phyloP scores from a whole-genome alignment of 768 basidiomycete genomes.

The Tephrocybe rancida region DNA sequence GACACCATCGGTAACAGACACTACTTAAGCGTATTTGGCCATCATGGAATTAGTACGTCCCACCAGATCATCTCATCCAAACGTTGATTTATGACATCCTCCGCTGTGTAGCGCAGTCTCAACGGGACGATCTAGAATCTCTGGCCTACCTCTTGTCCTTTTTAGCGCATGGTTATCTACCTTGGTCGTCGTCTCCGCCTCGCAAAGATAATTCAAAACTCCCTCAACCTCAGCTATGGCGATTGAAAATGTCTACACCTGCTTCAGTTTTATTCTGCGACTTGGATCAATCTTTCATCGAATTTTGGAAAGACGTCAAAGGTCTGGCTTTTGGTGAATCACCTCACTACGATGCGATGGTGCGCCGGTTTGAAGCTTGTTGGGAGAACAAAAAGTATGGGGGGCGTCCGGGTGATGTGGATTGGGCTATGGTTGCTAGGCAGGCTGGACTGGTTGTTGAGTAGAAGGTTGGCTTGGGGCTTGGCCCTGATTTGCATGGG shows the following conservation, averaged over 20 bases:
- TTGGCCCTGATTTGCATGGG: background rate
- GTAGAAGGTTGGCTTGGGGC: background rate
- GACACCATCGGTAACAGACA: conserved; percentile 29
- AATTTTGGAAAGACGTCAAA: conserved; percentile 32
- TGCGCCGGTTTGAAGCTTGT: conserved; percentile 20
- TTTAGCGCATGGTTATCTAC: conserved; percentile 29
- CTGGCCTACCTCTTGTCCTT: conserved; percentile 36
- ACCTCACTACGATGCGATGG: conserved; percentile 29
- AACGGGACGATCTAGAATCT: conserved; percentile 38
- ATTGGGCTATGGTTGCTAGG: conserved; percentile 8
- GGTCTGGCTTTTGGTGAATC: conserved; percentile 31
- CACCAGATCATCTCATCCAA: background rate
- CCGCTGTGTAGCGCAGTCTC: conserved; percentile 28
- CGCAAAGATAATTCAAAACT: background rate
- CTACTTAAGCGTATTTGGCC: conserved; percentile 32
- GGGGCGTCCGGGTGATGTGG: conserved; percentile 15
- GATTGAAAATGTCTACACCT: conserved; percentile 29
- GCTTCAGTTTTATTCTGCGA: conserved; percentile 25
- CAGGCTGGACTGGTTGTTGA: background rate
- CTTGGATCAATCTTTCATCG: conserved; percentile 28
- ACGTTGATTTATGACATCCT: background rate
- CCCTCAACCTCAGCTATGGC: conserved; percentile 25
- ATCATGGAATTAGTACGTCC: conserved; percentile 31
- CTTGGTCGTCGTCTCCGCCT: conserved; percentile 24
- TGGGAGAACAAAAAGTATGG: conserved; percentile 16